Conservation (phyloP, 495 filamentous ascomycete species). For the Tuber microsphaerosporum region DNA sequence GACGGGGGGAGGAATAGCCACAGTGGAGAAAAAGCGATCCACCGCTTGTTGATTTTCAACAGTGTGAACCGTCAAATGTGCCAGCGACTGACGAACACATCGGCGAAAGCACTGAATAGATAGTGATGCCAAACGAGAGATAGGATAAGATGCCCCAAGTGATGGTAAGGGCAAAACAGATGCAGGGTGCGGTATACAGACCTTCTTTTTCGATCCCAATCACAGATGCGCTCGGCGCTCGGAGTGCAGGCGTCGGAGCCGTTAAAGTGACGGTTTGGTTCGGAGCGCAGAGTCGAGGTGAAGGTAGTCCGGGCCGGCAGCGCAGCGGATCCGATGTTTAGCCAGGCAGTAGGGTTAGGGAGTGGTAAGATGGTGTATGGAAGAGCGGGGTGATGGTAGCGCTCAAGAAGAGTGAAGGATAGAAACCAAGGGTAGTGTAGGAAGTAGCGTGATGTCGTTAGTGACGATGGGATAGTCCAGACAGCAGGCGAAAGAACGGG, state of each 20-base stretch:
- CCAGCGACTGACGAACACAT: conserved; percentile 19
- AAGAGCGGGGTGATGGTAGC: conserved; percentile 13
- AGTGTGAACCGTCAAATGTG: background rate
- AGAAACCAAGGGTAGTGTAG: conserved; percentile 29
- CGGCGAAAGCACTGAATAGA: conserved; percentile 14
- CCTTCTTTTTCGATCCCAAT: conserved; percentile 22
- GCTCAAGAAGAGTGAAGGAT: conserved; percentile 36
- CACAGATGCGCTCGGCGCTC: conserved; percentile 34
- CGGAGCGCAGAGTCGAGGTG: conserved; percentile 21
- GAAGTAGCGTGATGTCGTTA: conserved; percentile 19
- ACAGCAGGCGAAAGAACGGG: conserved; percentile 41
- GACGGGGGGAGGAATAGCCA: background rate
- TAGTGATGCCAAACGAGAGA: conserved; percentile 12
- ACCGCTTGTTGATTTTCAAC: background rate
- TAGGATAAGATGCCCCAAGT: conserved; percentile 6
- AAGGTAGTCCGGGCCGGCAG: background rate
- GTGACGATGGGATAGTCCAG: conserved; percentile 18
- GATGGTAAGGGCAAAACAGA: conserved; percentile 8
- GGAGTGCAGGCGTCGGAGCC: conserved; percentile 7
- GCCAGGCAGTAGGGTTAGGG: conserved; percentile 16
- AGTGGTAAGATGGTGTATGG: conserved; percentile 15
- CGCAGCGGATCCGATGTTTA: conserved; percentile 8
- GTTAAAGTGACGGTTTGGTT: conserved; percentile 5
- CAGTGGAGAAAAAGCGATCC: conserved; percentile 3
- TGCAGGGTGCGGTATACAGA: conserved; percentile 14